Percentiles rank a stretch among this genome's conserved stretches.
phyloP scores from a whole-genome alignment of 2,329 filamentous ascomycete genomes.

The Cylindrodendrum hubeiense region DNA sequence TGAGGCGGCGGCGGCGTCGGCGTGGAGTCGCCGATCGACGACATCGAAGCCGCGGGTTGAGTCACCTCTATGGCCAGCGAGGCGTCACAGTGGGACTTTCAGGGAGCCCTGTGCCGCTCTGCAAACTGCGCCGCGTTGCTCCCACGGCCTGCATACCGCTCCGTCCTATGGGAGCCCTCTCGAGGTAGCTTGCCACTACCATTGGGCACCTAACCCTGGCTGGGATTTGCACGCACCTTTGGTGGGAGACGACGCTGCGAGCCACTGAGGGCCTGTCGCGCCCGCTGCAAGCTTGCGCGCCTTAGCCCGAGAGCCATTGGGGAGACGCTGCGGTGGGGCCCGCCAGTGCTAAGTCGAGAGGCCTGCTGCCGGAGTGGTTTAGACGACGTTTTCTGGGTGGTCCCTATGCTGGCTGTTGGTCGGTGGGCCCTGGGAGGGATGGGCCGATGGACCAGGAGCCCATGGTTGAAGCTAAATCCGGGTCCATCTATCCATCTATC shows the following conservation, averaged over 20 bases:
- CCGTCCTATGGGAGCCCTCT: constrained; percentile 48
- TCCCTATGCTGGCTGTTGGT: constrained; percentile 34
- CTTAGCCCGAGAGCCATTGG: constrained; percentile 27
- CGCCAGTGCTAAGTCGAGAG: constrained; percentile 19
- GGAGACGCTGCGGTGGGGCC: constrained; percentile 38
- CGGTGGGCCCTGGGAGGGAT: constrained; percentile 41
- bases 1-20: constrained; percentile 23
- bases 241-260: constrained; percentile 21
- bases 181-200: constrained; percentile 39
- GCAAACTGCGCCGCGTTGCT: constrained; percentile 59
- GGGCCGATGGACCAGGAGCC: constrained; percentile 37
- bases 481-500: constrained; percentile 13
- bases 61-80: constrained; percentile 40
- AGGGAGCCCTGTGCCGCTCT: constrained; percentile 29
- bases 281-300: constrained; percentile 25
- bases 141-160: constrained; percentile 51
- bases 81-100: constrained; percentile 34
- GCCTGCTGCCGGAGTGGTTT: constrained; percentile 18
- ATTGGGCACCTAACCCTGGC: constrained; percentile 53
- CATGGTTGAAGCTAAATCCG: constrained; percentile 35
- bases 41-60: constrained; percentile 21
- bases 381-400: constrained; percentile 29
- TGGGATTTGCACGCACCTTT: constrained; percentile 42
- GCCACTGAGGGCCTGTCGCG: constrained; percentile 28
- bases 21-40: constrained; percentile 43